Base-by-base conservation (phyloP, 768 basidiomycete genomes). In the Naematelia aurantialba region DNA sequence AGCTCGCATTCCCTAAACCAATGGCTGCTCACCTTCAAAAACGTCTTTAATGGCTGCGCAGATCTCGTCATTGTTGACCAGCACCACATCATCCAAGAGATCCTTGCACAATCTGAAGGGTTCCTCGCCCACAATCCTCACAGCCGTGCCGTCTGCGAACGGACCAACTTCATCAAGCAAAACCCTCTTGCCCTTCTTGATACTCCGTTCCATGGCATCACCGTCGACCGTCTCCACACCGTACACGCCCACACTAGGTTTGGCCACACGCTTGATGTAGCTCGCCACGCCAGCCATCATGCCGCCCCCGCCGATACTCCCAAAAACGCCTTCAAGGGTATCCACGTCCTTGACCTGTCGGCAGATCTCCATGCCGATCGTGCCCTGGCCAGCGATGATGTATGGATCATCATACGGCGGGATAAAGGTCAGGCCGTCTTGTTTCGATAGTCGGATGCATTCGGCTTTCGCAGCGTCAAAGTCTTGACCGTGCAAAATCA, bases 11-110 rank as follows among this genome's bases (percentile, higher is more conserved):
- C 25, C 45, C n/a, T 50, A 1, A 10, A 52, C n/a, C 49, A 4
- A 21, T 5, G 31, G 50, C 42, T 5, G 61, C 80, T 59, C 61
- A 90, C 94, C 94, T 80, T 98, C 92, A 70, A 98, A 99, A 27
- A 98, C 88, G 70, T 99, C 96, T 79, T 98, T 98, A 79, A 98
- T 97, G 4, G 92, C 92, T 5, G 96, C 96, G 73, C 96, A 99
- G 46, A 99, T 85, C 76, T 94, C 94, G 73, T 99, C 96, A 63
- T 96, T 98, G 72, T 89, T 85, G 27, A 88, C 89, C 70, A 87
- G 84, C 51, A 92, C 85, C 30, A 98, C 78, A 1, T 84, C 85
- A 66, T 97, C 91, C 19, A 98, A 78, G 34, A 89, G 81, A 48
- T 87, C 81, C 76, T 88, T 82, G 79, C 94, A 98, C 61, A 99